Evolutionary conservation across 352 stramenopile species (phyloP).

Genomic region (Pythium plurisporium): DNA sequence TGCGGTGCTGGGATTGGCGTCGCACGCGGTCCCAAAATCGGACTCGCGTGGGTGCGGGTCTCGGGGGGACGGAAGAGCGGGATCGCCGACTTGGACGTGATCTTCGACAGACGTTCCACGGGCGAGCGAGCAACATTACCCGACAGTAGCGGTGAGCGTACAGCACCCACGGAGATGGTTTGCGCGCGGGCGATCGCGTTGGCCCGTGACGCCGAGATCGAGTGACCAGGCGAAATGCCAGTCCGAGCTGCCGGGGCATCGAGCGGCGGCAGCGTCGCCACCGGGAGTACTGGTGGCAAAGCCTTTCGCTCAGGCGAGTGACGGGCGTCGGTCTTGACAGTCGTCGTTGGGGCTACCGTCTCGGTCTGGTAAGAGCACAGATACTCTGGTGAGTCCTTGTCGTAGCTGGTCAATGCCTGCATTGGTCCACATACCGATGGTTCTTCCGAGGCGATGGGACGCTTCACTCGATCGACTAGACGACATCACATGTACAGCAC

Average conservation of each 20-base stretch:
- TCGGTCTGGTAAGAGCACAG: background rate
- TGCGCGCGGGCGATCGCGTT: constrained; percentile 1
- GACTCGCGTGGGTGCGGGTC: constrained; percentile 31
- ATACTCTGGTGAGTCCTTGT: background rate
- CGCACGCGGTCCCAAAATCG: constrained; percentile 44
- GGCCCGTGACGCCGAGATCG: constrained; percentile 8
- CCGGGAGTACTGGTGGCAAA: constrained; percentile 9
- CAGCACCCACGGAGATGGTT: background rate
- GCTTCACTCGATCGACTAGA: constrained; percentile 20
- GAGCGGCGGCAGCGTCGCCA: constrained; percentile 7
- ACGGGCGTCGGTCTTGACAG: background rate
- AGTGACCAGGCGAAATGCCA: constrained; percentile 21
- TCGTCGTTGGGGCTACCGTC: background rate
- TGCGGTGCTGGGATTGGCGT: constrained; percentile 21
- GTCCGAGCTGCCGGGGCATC: background rate
- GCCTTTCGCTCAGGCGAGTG: constrained; percentile 13
- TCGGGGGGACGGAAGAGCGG: constrained; percentile 21
- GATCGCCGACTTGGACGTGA: constrained; percentile 35
- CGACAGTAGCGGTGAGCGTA: constrained; percentile 38
- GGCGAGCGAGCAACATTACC: constrained; percentile 13
- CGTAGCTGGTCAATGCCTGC: background rate
- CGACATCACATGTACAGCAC: too few relatives aligned
- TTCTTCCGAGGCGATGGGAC: background rate
- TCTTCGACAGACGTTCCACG: constrained; percentile 61
- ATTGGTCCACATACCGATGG: background rate